Evolutionary conservation across 192 early-diverging fungal genomes (phyloP).

Genomic region (Pilaira anomala): DNA sequence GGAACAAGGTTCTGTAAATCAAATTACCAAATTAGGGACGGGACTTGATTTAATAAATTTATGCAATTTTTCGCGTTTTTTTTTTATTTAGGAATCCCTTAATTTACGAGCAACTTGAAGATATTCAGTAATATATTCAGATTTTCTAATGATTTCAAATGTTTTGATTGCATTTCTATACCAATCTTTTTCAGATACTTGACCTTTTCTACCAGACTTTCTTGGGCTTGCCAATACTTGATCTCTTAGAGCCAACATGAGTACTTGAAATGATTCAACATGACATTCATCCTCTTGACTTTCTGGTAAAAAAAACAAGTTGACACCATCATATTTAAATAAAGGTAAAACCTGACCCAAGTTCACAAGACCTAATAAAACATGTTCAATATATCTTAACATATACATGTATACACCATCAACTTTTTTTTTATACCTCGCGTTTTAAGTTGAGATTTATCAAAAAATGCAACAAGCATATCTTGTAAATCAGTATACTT

Average conservation of each 20-base stretch:
- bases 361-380: constrained; percentile 26
- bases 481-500: constrained; percentile 14
- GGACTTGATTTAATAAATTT: too few species aligned
- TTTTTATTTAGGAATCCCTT: constrained; percentile 10
- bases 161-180: constrained; percentile 35
- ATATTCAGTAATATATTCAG: constrained; percentile 42
- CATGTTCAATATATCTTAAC: background rate
- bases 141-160: constrained; percentile 38
- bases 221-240: constrained; percentile 39
- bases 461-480: constrained; percentile 21
- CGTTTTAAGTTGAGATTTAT: constrained; percentile 34
- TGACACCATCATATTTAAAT: constrained; percentile 18
- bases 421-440: constrained; percentile 17
- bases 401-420: background rate
- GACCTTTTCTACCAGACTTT: constrained; percentile 35
- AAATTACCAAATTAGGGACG: too few species aligned
- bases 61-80: too few species aligned
- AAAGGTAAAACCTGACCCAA: constrained; percentile 26
- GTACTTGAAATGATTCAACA: constrained; percentile 26
- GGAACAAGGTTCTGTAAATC: too few species aligned
- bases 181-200: constrained; percentile 48
- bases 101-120: constrained; percentile 22
- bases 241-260: constrained; percentile 31
- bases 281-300: background rate
- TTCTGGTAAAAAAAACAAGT: constrained; percentile 38